phyloP scores from a whole-genome alignment of 1,284 basidiomycete species.

The Xerocomus minutiporus region DNA sequence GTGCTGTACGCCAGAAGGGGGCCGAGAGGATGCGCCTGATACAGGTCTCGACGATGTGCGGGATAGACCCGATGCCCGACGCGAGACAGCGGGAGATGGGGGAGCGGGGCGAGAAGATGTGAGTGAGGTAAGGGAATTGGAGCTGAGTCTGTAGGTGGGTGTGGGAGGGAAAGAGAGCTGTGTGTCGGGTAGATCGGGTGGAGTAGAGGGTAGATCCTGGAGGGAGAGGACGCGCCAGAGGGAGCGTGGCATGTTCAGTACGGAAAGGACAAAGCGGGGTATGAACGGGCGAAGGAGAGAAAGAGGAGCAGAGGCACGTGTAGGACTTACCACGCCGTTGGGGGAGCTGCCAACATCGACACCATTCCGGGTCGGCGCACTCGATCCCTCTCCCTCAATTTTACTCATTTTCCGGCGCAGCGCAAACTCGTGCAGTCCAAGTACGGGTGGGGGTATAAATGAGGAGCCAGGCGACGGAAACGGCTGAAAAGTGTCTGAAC shows the following conservation, averaged over 20 bases:
- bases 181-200: background rate
- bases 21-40: conserved; percentile 17
- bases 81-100: conserved; percentile 56
- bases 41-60: background rate
- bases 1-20: conserved; percentile 10
- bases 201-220: background rate
- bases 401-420: background rate
- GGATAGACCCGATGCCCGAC: conserved; percentile 44
- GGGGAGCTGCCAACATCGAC: background rate
- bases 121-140: conserved; percentile 23
- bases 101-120: conserved; percentile 61
- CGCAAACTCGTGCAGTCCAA: background rate
- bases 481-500: no score
- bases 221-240: background rate
- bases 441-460: background rate
- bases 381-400: background rate
- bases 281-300: conserved; percentile 1
- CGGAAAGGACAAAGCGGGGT: background rate
- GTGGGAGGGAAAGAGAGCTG: background rate
- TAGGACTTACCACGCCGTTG: background rate
- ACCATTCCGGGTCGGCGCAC: background rate
- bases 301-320: background rate
- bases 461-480: no score
- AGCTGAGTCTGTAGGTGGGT: background rate
- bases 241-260: background rate